Evolutionary conservation across 352 stramenopile genomes (phyloP), one percentile per base, ranked within the genome.

Genomic region (Globisporangium spiculum): DNA sequence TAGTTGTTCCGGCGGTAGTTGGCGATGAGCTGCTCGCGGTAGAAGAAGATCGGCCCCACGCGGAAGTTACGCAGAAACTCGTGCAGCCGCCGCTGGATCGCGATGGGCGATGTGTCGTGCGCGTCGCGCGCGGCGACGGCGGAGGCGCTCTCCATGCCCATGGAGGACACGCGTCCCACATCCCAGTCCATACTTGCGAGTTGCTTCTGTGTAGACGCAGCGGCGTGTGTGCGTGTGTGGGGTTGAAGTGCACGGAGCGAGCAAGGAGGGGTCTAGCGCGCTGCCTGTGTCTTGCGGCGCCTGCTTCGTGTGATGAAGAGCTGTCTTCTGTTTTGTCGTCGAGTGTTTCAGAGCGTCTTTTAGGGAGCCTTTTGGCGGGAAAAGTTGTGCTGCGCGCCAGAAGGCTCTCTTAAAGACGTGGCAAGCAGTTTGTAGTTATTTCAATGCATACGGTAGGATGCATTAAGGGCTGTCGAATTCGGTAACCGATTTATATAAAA

Each of bases 31-130:
- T 96, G 86, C 71, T 97, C 88, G 63, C 92, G 87, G 73, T 98
- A 98, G 71, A 86, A 89, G 70, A 97, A 97, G 30, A 96, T 76
- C 41, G 88, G 81, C 0, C 90, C 92, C 8, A 95, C 76, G 41
- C 88, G 84, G 71, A 97, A 98, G 56, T 86, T 91, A 54, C 92
- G 89, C 60, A 98, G 79, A 66, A 98, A 98, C 20, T 87, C 76
- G n/a, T 86, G 72, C 41, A 93, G 65, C 16, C 87, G 83, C 34
- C 75, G 76, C 68, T 93, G 86, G 60, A 94, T 71, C 8, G 82
- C 84, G 14, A 82, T 78, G 5, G 81, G 84, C 55, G 81, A 90
- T 26, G 72, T 75, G 50, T 86, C 76, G 18, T 81, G 73, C 24
- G 75, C 78, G 68, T 91, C 79, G 18, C 80, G 79, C 52, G 77